These are phyloP conservation scores for Eustoma russellianum DNA, from an alignment of 257 asterid genomes.

Conservation along the genomic window DNA sequence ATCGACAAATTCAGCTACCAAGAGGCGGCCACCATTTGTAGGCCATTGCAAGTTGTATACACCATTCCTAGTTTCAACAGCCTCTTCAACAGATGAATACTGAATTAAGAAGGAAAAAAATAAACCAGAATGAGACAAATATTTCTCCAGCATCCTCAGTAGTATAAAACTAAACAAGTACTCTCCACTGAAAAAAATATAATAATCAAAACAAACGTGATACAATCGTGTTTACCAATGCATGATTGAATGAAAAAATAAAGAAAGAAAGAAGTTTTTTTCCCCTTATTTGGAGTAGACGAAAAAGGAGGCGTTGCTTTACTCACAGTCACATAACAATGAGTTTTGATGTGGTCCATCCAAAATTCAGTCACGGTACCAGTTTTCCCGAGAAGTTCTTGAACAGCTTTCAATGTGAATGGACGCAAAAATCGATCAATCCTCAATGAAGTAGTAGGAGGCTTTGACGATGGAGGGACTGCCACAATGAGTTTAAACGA, in stretches of 20 bases:
- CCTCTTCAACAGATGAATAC: constrained; percentile 82
- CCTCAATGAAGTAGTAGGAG: constrained; percentile 61
- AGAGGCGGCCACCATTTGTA: constrained; percentile 60
- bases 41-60: constrained; percentile 95
- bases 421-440: constrained; percentile 85
- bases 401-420: constrained; percentile 75
- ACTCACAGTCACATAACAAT: constrained; percentile 82
- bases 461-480: constrained; percentile 69
- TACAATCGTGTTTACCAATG: not conserved
- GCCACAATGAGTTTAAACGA: constrained; percentile 13
- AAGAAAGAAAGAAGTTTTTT: not conserved
- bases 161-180: not conserved
- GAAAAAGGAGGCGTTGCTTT: constrained; percentile 4
- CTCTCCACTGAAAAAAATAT: not conserved
- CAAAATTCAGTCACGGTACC: constrained; percentile 67
- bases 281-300: no score
- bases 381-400: constrained; percentile 73
- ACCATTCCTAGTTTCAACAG: constrained; percentile 71
- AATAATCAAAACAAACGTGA: no score
- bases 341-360: constrained; percentile 94
- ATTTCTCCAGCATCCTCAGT: not conserved
- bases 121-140: not conserved
- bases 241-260: not conserved
- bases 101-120: constrained; percentile 28
- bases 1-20: constrained; percentile 74